Percentiles rank a stretch among this genome's conserved stretches.
Conservation (phyloP, 306 rosid species). For the Astragalus glycyphyllos region DNA sequence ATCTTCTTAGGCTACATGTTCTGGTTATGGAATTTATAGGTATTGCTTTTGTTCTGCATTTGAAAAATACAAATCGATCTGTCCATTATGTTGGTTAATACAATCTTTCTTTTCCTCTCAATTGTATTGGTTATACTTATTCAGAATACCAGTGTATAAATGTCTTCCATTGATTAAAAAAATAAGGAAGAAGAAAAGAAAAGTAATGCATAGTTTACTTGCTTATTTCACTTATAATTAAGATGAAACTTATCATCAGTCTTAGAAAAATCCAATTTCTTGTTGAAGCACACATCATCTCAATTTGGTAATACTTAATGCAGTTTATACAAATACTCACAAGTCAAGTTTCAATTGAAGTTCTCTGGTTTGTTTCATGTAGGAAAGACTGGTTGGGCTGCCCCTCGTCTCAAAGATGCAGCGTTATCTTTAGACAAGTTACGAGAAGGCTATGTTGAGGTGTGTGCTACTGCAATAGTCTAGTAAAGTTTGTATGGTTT, state of each 20-base stretch:
- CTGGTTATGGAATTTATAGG: constrained; percentile 96
- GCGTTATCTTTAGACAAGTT: constrained; percentile 79
- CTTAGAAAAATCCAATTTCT: constrained; percentile 17
- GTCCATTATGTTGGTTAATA: constrained; percentile 17
- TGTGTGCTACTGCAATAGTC: constrained; percentile 47
- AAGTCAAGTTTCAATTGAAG: constrained; percentile 27
- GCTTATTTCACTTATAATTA: constrained; percentile 16
- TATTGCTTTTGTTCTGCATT: constrained; percentile 39
- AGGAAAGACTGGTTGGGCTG: constrained; percentile 94
- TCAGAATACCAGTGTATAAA: constrained; percentile 15
- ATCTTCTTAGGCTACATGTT: constrained; percentile 71
- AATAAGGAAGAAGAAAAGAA: background rate
- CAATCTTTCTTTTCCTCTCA: background rate
- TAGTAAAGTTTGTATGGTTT: constrained; percentile 33
- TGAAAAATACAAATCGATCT: constrained; percentile 1
- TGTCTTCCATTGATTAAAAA: constrained; percentile 6
- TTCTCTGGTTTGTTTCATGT: constrained; percentile 41
- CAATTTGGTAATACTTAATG: constrained; percentile 10
- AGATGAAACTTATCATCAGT: background rate
- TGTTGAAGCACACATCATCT: constrained; percentile 9
- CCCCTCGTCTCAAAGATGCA: constrained; percentile 95
- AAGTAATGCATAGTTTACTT: background rate
- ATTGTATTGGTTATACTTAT: constrained; percentile 21
- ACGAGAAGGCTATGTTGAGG: constrained; percentile 90
- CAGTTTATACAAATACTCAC: constrained; percentile 27